Evolutionary conservation across 129 eudicot genomes (phyloP).

Genomic region (Chrysanthemum lavandulifolium): DNA sequence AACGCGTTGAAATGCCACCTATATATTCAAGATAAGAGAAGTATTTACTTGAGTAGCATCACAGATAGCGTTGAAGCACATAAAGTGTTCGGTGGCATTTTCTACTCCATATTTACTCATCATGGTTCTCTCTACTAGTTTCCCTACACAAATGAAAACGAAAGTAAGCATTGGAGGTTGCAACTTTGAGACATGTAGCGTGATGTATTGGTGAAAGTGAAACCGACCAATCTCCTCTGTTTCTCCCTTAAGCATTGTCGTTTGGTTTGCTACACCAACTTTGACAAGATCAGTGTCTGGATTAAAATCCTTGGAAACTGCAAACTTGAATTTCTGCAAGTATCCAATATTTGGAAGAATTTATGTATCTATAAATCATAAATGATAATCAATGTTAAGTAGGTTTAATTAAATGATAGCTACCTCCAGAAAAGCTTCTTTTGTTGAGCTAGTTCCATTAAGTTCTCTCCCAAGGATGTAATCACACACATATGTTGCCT

Average conservation of each 20-base stretch:
- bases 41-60: conserved; percentile 81
- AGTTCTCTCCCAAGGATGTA: conserved; percentile 83
- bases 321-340: conserved; percentile 77
- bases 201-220: not conserved
- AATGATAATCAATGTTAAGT: not conserved
- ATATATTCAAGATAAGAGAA: not conserved
- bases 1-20: not conserved
- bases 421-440: conserved; percentile 83
- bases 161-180: conserved; percentile 4
- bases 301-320: conserved; percentile 74
- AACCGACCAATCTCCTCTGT: conserved; percentile 83
- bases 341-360: not conserved
- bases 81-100: conserved; percentile 69
- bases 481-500: conserved; percentile 87
- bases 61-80: conserved; percentile 87
- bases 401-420: not conserved
- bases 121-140: conserved; percentile 77
- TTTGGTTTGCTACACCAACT: conserved; percentile 83
- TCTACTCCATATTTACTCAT: conserved; percentile 84
- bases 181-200: not conserved
- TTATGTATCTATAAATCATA: not conserved
- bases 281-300: conserved; percentile 73
- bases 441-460: conserved; percentile 83
- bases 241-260: conserved; percentile 90
- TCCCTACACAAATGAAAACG: conserved; percentile 43